These are phyloP conservation scores for Phaeodactylum tricornutum DNA, from an alignment of 108 stramenopile species.

Conservation along the genomic window DNA sequence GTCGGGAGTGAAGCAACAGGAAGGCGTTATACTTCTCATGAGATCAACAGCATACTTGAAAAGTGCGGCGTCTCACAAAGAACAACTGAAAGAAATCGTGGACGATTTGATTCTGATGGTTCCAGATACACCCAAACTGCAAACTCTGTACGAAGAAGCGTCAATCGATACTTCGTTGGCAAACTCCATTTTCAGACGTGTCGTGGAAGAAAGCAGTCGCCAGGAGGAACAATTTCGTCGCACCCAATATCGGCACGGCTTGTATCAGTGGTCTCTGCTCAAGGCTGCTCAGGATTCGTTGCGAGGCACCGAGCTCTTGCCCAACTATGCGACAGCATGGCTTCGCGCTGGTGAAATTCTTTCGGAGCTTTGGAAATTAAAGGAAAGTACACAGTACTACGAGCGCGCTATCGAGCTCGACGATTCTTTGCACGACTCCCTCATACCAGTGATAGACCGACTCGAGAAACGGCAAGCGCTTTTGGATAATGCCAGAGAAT, in stretches of 20 bases:
- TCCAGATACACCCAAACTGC: conserved; percentile 24
- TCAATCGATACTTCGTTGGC: conserved; percentile 21
- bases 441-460: conserved; percentile 36
- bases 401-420: conserved; percentile 53
- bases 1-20: conserved; percentile 15
- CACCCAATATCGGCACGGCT: conserved; percentile 63
- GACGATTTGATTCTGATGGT: conserved; percentile 35
- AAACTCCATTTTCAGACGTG: conserved; percentile 27
- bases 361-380: conserved; percentile 55
- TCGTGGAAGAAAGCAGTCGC: conserved; percentile 25
- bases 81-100: conserved; percentile 25
- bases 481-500: conserved; percentile 39
- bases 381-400: conserved; percentile 55
- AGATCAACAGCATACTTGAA: conserved; percentile 53
- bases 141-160: conserved; percentile 39
- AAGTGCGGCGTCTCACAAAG: conserved; percentile 45
- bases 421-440: conserved; percentile 22
- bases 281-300: conserved; percentile 63
- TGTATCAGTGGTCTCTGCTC: conserved; percentile 70
- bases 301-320: conserved; percentile 56
- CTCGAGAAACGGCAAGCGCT: conserved; percentile 42
- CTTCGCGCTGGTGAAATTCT: conserved; percentile 56
- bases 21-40: conserved; percentile 50
- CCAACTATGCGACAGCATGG: conserved; percentile 41
- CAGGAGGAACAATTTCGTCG: conserved; percentile 44